A percentile compares a stretch with the other conserved stretches of the same genome.
These are phyloP conservation scores for Aaosphaeria pasadenensis DNA, from an alignment of 2,329 filamentous ascomycete species.

Conservation along the genomic window DNA sequence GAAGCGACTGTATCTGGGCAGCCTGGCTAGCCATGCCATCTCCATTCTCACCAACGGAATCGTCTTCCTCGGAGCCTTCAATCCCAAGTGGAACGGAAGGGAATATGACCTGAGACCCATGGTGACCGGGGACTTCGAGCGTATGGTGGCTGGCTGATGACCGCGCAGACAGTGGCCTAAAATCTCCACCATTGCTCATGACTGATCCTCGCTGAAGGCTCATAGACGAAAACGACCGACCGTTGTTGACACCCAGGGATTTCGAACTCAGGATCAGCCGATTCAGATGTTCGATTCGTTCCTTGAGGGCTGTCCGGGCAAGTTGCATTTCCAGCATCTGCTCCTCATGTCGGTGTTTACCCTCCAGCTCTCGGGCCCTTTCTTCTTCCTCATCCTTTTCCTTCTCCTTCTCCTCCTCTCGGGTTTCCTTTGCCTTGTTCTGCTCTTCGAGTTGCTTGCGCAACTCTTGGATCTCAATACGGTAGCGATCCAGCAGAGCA, in stretches of 20 bases:
- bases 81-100: conserved; percentile 12
- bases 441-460: conserved; percentile 79
- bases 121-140: conserved; percentile 37
- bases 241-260: conserved; percentile 82
- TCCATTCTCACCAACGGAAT: conserved; percentile 73
- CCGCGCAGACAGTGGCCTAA: conserved; percentile 49
- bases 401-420: conserved; percentile 54
- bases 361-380: conserved; percentile 63
- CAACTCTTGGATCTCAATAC: conserved; percentile 85
- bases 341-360: conserved; percentile 85
- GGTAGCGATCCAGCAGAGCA: conserved; percentile 86
- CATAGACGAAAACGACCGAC: conserved; percentile 41
- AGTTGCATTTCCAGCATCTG: conserved; percentile 99
- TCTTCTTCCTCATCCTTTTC: conserved; percentile 70
- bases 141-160: conserved; percentile 39
- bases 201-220: conserved; percentile 38
- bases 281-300: conserved; percentile 96
- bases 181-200: conserved; percentile 37
- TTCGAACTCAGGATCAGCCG: conserved; percentile 93
- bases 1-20: conserved; percentile 86
- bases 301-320: conserved; percentile 90
- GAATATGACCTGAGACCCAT: conserved; percentile 20
- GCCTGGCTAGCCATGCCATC: conserved; percentile 79
- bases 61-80: conserved; percentile 39
- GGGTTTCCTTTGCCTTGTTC: conserved; percentile 56